These are phyloP conservation scores for Agroathelia rolfsii DNA, from an alignment of 1,284 basidiomycete genomes.

Conservation along the genomic window DNA sequence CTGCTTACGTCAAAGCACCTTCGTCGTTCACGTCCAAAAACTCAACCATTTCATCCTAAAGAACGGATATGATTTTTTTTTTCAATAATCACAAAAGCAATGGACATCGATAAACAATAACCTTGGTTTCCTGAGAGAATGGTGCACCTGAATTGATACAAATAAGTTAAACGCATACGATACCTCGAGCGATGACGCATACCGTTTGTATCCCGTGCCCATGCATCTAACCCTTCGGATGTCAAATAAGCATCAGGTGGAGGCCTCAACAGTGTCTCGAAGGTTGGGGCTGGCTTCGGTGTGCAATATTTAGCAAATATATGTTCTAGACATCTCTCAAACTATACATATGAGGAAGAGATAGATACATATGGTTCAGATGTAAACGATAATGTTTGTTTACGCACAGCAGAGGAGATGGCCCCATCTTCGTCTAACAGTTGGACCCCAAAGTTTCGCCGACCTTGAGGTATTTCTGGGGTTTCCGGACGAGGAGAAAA, in stretches of 20 bases:
- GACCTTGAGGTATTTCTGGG: conserved; percentile 50
- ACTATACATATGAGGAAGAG: conserved; percentile 23
- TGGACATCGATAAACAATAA: no score
- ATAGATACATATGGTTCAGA: neutral
- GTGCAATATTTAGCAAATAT: conserved; percentile 69
- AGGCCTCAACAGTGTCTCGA: conserved; percentile 30
- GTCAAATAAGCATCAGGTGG: conserved; percentile 50
- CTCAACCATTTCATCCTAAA: conserved; percentile 64
- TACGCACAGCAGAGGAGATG: conserved; percentile 49
- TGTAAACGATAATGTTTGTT: neutral
- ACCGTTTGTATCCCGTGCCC: conserved; percentile 74
- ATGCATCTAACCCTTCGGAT: conserved; percentile 52
- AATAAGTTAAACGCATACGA: no score
- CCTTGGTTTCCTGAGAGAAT: conserved; percentile 63
- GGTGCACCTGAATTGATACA: no score
- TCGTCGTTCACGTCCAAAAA: conserved; percentile 65
- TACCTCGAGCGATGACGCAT: no score
- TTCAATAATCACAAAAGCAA: no score
- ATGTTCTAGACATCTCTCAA: conserved; percentile 54
- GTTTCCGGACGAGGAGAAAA: conserved; percentile 47
- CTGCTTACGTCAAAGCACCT: conserved; percentile 59
- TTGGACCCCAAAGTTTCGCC: conserved; percentile 37
- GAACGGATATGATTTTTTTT: no score
- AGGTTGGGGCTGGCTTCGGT: conserved; percentile 26
- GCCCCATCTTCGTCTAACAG: conserved; percentile 57